Conservation (phyloP, 495 filamentous ascomycete genomes). For the Schizothecium vesticola region DNA sequence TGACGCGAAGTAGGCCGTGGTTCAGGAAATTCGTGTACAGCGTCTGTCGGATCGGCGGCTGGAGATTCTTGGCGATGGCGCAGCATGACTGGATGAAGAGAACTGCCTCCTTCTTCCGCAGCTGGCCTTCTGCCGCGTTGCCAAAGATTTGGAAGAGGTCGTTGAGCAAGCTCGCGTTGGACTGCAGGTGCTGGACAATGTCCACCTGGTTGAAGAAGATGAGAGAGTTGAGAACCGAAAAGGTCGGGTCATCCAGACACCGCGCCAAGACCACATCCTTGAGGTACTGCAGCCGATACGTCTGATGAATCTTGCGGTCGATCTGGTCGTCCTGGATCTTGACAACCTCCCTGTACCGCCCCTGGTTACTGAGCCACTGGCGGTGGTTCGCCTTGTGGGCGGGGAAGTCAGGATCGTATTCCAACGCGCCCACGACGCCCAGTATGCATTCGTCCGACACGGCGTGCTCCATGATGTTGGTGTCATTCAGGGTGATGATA, state of each 20-base stretch:
- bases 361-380: constrained; percentile 82
- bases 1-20: constrained; percentile 81
- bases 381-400: constrained; percentile 97
- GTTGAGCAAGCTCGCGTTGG: constrained; percentile 67
- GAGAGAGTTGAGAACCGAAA: constrained; percentile 92
- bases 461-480: constrained; percentile 83
- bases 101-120: constrained; percentile 87
- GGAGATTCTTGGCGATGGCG: constrained; percentile 87
- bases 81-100: constrained; percentile 96
- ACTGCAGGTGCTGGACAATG: constrained; percentile 87
- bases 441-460: constrained; percentile 85
- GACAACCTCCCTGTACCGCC: constrained; percentile 93
- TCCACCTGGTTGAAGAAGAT: constrained; percentile 99
- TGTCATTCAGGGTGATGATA: constrained; percentile 90
- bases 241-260: constrained; percentile 95
- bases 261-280: constrained; percentile 96
- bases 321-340: constrained; percentile 76
- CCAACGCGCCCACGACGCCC: constrained; percentile 91
- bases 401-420: constrained; percentile 99
- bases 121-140: constrained; percentile 53
- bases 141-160: constrained; percentile 90
- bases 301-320: constrained; percentile 87
- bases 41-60: constrained; percentile 68
- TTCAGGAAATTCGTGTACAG: constrained; percentile 87
- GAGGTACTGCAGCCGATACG: constrained; percentile 93